Evolutionary conservation across 345 rosid genomes (phyloP), one percentile per base, ranked within the genome.

Genomic region (Zanthoxylum bungeanum): DNA sequence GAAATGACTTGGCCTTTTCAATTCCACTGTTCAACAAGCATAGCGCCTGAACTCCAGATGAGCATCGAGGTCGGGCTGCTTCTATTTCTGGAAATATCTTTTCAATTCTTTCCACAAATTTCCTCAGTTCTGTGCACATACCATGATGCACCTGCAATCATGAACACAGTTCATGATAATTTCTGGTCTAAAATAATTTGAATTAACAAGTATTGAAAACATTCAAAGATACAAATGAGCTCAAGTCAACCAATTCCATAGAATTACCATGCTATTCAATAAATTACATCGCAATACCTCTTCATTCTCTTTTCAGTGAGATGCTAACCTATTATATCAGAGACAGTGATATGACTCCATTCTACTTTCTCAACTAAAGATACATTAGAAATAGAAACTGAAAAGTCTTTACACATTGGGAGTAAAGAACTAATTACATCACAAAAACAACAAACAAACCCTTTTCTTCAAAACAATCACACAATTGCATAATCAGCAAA

Each of bases 1-100:
- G 97, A 78, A 90, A 77, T 55, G 63, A 74, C 78, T 78, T 85
- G 71, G 95, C 85, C 64, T 75, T 89, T 60, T 85, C 90, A 76
- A 89, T 61, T 68, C 87, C 84, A 30, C 11, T 46, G 57, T 75
- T 72, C 61, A 92, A 78, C 60, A 49, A 68, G 81, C 91, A 82
- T 9, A 91, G 85, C 27, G 85, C 81, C 55, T 81, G 77, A 27
- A 87, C 84, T 47, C 95, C 98, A 1, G 82, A 75, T 1, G 85
- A 61, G 77, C 90, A 84, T 40, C 93, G 81, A 7, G 97, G 98
- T 73, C 92, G 85, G 76, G 93, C 87, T 47, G 81, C 82, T 81
- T 94, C 97, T 40, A 94, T 87, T 59, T 79, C 80, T 52, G 97
- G 97, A 82, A 86, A 72, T 70, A 86, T 74, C 30, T 58, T 70